Percentiles rank a stretch among this genome's conserved stretches.
phyloP scores from a whole-genome alignment of 2,329 filamentous ascomycete genomes.

The Stemphylium vesicarium region DNA sequence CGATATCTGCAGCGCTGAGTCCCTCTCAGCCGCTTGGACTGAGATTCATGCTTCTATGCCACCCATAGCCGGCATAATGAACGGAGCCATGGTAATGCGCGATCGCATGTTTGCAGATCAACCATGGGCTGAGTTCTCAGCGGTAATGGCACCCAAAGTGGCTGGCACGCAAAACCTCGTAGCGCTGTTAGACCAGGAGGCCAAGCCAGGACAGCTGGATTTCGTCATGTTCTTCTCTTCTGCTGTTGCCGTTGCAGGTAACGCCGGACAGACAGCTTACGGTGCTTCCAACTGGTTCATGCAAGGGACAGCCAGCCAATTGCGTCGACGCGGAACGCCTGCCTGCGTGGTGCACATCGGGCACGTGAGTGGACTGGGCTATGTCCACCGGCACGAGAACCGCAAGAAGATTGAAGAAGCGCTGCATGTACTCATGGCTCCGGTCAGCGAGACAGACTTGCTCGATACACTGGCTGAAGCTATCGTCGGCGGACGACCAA shows the following conservation, averaged over 20 bases:
- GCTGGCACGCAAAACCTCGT: constrained; percentile 22
- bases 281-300: constrained; percentile 48
- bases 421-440: too few species aligned
- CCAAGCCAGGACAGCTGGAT: constrained; percentile 18
- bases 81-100: constrained; percentile 32
- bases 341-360: constrained; percentile 47
- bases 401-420: too few species aligned
- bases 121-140: background rate
- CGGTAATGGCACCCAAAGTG: constrained; percentile 26
- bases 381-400: constrained; percentile 29
- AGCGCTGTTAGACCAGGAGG: constrained; percentile 13
- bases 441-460: too few species aligned
- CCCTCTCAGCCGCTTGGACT: background rate
- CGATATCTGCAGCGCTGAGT: constrained; percentile 9
- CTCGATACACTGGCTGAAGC: too few species aligned
- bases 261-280: constrained; percentile 29
- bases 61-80: constrained; percentile 10
- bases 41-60: background rate
- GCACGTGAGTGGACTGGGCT: constrained; percentile 52
- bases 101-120: constrained; percentile 23
- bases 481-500: too few species aligned
- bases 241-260: constrained; percentile 13
- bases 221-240: constrained; percentile 39
- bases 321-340: constrained; percentile 48
- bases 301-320: constrained; percentile 45